Conservation (phyloP, 192 early-diverging fungal species). For the Rhizophlyctis rosea region DNA sequence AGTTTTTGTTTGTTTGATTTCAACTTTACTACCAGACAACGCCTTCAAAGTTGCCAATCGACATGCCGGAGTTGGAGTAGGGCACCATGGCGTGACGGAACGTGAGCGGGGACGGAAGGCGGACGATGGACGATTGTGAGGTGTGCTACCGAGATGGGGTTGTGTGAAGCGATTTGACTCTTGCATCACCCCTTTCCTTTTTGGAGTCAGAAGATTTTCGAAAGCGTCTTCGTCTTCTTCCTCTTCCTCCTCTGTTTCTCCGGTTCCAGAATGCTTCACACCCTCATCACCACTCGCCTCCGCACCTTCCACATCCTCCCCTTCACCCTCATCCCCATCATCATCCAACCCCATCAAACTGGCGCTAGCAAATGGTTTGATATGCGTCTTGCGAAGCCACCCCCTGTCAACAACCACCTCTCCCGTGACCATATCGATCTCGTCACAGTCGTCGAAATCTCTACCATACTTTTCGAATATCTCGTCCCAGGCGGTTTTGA, state of each 20-base stretch:
- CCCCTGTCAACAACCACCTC: slow-evolving; percentile 29
- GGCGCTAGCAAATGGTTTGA: slow-evolving; percentile 3
- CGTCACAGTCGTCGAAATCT: slow-evolving; percentile 28
- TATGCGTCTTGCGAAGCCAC: background rate
- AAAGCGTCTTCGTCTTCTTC: background rate
- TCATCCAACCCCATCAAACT: background rate
- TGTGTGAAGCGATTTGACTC: background rate
- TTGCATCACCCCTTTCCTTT: background rate
- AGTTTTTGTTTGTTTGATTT: background rate
- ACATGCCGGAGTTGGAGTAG: background rate
- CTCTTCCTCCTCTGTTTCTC: background rate
- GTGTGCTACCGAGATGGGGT: background rate
- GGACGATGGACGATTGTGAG: background rate
- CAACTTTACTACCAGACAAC: background rate
- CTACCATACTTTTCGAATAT: slow-evolving; percentile 22
- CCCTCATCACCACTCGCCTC: background rate
- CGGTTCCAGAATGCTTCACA: background rate
- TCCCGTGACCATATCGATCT: slow-evolving; percentile 23
- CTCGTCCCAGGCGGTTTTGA: slow-evolving; percentile 26
- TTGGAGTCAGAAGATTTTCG: background rate
- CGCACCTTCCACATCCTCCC: background rate
- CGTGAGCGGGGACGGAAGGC: background rate
- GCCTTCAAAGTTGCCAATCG: background rate
- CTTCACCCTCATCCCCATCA: background rate
- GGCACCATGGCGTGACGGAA: background rate